Conservation (phyloP, 208 protist species). For the Trypanosoma cruzi region DNA sequence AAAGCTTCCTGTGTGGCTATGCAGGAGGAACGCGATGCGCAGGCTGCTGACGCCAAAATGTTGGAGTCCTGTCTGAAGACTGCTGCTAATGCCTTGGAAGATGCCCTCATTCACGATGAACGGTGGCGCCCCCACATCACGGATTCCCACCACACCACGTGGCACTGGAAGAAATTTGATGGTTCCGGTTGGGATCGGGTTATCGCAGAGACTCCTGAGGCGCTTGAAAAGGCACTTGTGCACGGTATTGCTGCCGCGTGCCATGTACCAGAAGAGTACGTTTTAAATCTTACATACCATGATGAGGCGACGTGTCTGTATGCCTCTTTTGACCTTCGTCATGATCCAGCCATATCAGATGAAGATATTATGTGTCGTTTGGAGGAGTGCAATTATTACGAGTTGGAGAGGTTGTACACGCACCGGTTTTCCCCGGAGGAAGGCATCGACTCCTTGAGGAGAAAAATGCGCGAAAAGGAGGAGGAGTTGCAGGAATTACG, state of each 20-base stretch:
- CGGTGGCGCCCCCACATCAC: slow-evolving; percentile 34
- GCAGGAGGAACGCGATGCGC: slow-evolving; percentile 26
- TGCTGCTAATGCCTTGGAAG: slow-evolving; percentile 33
- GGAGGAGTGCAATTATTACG: slow-evolving; percentile 33
- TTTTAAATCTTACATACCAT: slow-evolving; percentile 19
- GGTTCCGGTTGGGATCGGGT: slow-evolving; percentile 29
- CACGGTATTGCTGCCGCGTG: slow-evolving; percentile 33
- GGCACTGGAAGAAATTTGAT: slow-evolving; percentile 23
- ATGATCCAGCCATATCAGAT: slow-evolving; percentile 25
- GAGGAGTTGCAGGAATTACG: slow-evolving; percentile 21
- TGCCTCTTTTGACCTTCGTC: slow-evolving; percentile 30
- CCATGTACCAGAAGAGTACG: slow-evolving; percentile 35
- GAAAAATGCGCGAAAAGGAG: slow-evolving; percentile 12
- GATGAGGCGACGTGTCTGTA: slow-evolving; percentile 10
- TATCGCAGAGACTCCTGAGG: slow-evolving; percentile 21
- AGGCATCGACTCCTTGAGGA: slow-evolving; percentile 20
- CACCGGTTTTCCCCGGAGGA: slow-evolving; percentile 9
- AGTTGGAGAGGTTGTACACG: slow-evolving; percentile 29
- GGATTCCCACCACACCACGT: slow-evolving; percentile 25
- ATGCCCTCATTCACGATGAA: slow-evolving; percentile 37
- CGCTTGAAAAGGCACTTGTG: slow-evolving; percentile 23
- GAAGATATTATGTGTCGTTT: slow-evolving; percentile 26
- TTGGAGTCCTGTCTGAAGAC: slow-evolving; percentile 29
- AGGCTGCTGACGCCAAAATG: slow-evolving; percentile 29
- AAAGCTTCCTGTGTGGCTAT: slow-evolving; percentile 5